Base-by-base conservation (phyloP, 177 flowering plant species). In the Telopea speciosissima region DNA sequence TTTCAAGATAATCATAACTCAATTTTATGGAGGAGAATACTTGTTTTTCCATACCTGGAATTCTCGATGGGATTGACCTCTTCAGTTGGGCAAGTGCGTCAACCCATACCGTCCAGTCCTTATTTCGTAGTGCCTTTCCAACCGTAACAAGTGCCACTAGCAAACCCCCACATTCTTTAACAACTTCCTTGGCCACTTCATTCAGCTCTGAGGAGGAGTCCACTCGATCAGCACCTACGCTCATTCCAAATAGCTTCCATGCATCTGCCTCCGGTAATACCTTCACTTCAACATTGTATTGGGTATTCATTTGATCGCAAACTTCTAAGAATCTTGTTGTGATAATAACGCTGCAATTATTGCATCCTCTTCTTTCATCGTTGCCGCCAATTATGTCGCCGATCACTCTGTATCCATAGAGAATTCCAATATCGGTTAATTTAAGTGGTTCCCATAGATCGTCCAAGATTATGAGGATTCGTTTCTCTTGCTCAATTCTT, bases 361-460 rank as follows among this genome's bases (percentile, higher is more conserved):
- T 65, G 3, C 21, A 62, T 36, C 31, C 31, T 28, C 31, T 28
- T 28, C 31, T 28, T 28, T 2, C 31, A 28, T 28, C 31, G 31
- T 28, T 28, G 31, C 31, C 31, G 4, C n/a, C n/a, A n/a, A n/a
- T n/a, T n/a, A 28, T 28, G 31, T 28, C 31, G 2, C 4, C n/a
- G n/a, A n/a, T n/a, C 26, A 68, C 3, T 21, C 59, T 5, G 26
- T 22, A 0, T 33, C 23, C 16, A 9, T 44, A 44, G 5, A 64
- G 77, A 44, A 74, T 52, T 68, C 75, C 82, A 17, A 79, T 52
- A 3, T 60, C 67, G 2, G 21, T 31, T 24, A 79, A 33, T 8
- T 74, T 66, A 16, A 79, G 25, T 42, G 24, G 12, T 2, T 25
- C 26, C 79, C 79, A 79, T 10, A 76, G 19, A 68, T 76, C 81